phyloP scores from a whole-genome alignment of 176 grass and related monocot species.

The Calamus simplicifolius region DNA sequence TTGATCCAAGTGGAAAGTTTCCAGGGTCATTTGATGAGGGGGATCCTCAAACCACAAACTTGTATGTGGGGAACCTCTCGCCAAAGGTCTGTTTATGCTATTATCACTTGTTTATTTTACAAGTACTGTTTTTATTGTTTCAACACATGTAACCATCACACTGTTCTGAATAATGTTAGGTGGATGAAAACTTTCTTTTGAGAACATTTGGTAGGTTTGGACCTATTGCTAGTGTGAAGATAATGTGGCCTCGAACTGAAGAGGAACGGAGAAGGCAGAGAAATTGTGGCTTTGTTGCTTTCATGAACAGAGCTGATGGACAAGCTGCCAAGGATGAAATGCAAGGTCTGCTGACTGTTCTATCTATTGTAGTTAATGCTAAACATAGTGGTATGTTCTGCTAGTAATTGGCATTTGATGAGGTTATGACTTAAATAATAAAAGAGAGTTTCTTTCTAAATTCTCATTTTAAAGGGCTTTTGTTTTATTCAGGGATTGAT shows the following conservation, averaged over 20 bases:
- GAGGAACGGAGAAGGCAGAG: constrained; percentile 91
- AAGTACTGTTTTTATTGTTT: constrained; percentile 6
- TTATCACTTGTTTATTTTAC: constrained; percentile 6
- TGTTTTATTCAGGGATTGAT: too few species aligned
- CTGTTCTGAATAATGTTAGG: constrained; percentile 36
- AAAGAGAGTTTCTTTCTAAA: not conserved
- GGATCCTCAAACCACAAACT: constrained; percentile 97
- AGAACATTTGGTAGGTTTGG: constrained; percentile 98
- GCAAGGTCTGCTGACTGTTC: constrained; percentile 60
- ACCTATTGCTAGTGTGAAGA: constrained; percentile 98
- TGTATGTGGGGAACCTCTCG: constrained; percentile 96
- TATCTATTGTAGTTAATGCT: not conserved
- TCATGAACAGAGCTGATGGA: constrained; percentile 94
- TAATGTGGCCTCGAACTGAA: constrained; percentile 99
- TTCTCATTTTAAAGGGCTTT: not conserved
- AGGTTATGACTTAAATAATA: not conserved
- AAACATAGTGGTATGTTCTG: not conserved
- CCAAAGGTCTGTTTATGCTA: constrained; percentile 53
- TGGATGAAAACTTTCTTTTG: constrained; percentile 97
- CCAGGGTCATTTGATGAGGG: constrained; percentile 94
- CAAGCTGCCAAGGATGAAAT: constrained; percentile 99
- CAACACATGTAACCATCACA: not conserved
- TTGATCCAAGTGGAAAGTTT: constrained; percentile 78
- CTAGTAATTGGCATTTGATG: not conserved
- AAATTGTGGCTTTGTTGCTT: constrained; percentile 99